phyloP scores from a whole-genome alignment of 441 rosid species.

The Populus hybrid region DNA sequence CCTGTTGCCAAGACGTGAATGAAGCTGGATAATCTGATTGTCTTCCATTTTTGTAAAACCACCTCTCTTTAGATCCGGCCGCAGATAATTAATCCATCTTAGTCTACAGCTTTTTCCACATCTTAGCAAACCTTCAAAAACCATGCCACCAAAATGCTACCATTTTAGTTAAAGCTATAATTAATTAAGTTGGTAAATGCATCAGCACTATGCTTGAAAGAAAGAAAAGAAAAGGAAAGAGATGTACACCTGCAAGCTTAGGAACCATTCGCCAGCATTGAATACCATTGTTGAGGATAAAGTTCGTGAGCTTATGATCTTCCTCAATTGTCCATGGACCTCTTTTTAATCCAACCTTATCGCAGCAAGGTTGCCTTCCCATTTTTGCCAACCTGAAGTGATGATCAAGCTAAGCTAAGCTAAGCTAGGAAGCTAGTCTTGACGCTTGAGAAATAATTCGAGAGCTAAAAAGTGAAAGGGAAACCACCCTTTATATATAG shows the following conservation, averaged over 20 bases:
- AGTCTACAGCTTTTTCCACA: conserved; percentile 92
- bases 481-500: conserved; percentile 9
- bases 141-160: neutral
- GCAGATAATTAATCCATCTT: conserved; percentile 89
- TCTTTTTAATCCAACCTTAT: conserved; percentile 80
- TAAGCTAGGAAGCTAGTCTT: neutral
- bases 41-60: conserved; percentile 74
- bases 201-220: neutral
- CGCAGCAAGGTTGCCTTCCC: conserved; percentile 97
- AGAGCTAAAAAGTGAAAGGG: conserved; percentile 3
- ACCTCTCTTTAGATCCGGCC: conserved; percentile 91
- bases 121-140: conserved; percentile 59
- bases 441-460: neutral
- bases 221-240: neutral
- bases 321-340: conserved; percentile 98
- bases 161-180: neutral
- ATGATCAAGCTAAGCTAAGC: neutral
- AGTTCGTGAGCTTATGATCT: conserved; percentile 79
- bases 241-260: conserved; percentile 69
- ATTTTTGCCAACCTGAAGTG: conserved; percentile 24
- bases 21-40: conserved; percentile 72
- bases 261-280: conserved; percentile 94
- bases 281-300: conserved; percentile 82
- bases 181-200: neutral
- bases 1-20: conserved; percentile 78